These are phyloP conservation scores for Atkinsonella texensis DNA, from an alignment of 2,329 filamentous ascomycete genomes.

Conservation along the genomic window DNA sequence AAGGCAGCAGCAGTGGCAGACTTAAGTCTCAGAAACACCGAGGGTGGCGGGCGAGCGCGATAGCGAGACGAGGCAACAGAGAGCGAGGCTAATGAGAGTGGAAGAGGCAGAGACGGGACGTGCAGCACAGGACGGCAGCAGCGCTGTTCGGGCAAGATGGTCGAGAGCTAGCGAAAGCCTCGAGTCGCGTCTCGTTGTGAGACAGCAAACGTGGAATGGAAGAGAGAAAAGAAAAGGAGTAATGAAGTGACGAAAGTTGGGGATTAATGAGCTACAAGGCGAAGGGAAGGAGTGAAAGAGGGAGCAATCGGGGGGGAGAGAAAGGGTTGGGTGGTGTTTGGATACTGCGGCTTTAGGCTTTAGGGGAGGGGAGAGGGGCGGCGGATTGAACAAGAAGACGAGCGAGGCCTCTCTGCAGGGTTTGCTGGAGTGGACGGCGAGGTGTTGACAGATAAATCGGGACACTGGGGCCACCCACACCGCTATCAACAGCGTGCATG, in stretches of 20 bases:
- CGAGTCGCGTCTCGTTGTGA: conserved; percentile 18
- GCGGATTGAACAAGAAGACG: not conserved
- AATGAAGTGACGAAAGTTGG: conserved; percentile 14
- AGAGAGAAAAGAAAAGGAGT: conserved; percentile 15
- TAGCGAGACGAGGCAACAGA: conserved; percentile 5
- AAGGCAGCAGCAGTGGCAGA: not conserved
- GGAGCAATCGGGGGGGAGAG: conserved; percentile 11
- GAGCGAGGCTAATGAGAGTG: not conserved
- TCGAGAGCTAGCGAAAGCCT: conserved; percentile 40
- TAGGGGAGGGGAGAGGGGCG: not conserved
- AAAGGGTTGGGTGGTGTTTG: conserved; percentile 10
- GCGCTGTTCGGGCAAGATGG: conserved; percentile 9
- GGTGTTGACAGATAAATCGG: not conserved
- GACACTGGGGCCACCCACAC: too few species aligned
- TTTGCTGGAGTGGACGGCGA: too few species aligned
- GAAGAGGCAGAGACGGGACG: conserved; percentile 6
- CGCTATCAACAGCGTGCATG: too few species aligned
- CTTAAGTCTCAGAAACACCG: conserved; percentile 1
- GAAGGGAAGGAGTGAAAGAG: conserved; percentile 16
- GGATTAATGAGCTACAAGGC: conserved; percentile 12
- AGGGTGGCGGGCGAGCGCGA: conserved; percentile 4
- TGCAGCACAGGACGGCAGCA: not conserved
- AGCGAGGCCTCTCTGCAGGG: too few species aligned
- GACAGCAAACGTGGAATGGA: conserved; percentile 16
- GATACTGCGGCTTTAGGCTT: conserved; percentile 5